Evolutionary conservation across 306 rosid species (phyloP).

Genomic region (cucumber (Cucumis sativus)): DNA sequence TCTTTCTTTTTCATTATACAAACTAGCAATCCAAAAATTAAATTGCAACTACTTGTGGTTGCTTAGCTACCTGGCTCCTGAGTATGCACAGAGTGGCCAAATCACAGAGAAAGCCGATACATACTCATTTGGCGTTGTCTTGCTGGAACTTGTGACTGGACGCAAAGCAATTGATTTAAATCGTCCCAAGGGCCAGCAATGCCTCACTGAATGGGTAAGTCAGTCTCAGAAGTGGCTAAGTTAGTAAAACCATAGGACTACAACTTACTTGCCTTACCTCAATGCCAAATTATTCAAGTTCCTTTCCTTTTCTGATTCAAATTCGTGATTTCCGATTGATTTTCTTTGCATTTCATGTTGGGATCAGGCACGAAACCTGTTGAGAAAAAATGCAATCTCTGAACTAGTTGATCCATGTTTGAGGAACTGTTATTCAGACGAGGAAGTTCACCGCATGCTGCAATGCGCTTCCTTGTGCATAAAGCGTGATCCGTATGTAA

Average conservation of each 20-base stretch:
- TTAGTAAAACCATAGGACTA: background rate
- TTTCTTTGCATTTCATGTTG: background rate
- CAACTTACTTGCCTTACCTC: background rate
- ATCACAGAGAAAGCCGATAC: conserved; percentile 96
- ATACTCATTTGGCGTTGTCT: conserved; percentile 79
- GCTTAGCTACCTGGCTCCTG: conserved; percentile 86
- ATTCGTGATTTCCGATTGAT: background rate
- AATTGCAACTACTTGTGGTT: conserved; percentile 1
- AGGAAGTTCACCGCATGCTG: conserved; percentile 64
- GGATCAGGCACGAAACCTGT: conserved; percentile 70
- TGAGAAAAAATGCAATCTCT: conserved; percentile 34
- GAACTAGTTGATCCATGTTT: conserved; percentile 66
- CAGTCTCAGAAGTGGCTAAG: background rate
- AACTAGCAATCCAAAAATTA: background rate
- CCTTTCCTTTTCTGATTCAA: background rate
- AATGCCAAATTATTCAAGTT: background rate
- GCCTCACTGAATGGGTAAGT: conserved; percentile 90
- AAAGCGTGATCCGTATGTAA: conserved; percentile 42
- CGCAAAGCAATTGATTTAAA: conserved; percentile 75
- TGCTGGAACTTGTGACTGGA: conserved; percentile 87
- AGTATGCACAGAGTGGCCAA: conserved; percentile 95
- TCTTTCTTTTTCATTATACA: background rate
- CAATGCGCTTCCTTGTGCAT: conserved; percentile 76
- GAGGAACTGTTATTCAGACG: conserved; percentile 30
- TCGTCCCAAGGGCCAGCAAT: conserved; percentile 83